Percentiles rank a stretch among this genome's conserved stretches.
These are phyloP conservation scores for Pseudogymnoascus sp. DNA, from an alignment of 2,329 filamentous ascomycete species.

Conservation along the genomic window DNA sequence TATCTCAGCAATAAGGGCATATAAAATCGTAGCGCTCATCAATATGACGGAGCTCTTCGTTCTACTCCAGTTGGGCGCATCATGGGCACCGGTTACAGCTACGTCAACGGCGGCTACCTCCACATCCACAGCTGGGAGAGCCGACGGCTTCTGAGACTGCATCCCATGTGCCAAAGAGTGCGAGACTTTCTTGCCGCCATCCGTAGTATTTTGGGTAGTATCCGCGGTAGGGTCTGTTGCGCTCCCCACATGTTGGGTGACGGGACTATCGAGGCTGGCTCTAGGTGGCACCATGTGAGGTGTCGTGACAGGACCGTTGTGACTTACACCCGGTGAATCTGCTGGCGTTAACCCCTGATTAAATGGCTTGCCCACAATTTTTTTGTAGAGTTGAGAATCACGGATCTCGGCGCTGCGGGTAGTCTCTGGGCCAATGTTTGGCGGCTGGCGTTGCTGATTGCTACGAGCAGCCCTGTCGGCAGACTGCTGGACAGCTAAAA, in stretches of 20 bases:
- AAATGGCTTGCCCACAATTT: slow-evolving; percentile 83
- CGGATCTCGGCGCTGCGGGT: slow-evolving; percentile 56
- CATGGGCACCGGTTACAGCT: slow-evolving; percentile 64
- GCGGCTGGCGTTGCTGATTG: slow-evolving; percentile 23
- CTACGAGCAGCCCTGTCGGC: slow-evolving; percentile 18
- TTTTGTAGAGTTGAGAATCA: slow-evolving; percentile 84
- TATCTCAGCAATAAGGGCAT: slow-evolving; percentile 96
- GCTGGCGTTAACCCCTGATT: slow-evolving; percentile 48
- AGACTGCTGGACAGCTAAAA: slow-evolving; percentile 17
- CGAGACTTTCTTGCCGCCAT: slow-evolving; percentile 41
- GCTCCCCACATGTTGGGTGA: slow-evolving; percentile 85
- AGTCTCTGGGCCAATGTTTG: slow-evolving; percentile 19
- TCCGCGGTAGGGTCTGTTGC: slow-evolving; percentile 85
- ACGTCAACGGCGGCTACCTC: slow-evolving; percentile 20
- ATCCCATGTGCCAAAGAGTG: not conserved
- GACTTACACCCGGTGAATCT: slow-evolving; percentile 24
- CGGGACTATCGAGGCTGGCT: slow-evolving; percentile 72
- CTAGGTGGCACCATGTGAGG: slow-evolving; percentile 75
- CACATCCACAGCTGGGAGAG: not conserved
- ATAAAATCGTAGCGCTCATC: slow-evolving; percentile 79
- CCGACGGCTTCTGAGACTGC: slow-evolving; percentile 21
- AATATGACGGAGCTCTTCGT: slow-evolving; percentile 85
- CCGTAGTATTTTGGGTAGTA: slow-evolving; percentile 68
- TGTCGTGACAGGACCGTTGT: slow-evolving; percentile 41
- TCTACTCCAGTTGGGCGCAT: slow-evolving; percentile 97